Evolutionary conservation across 805 yeast species (phyloP), one percentile per base, ranked within the genome.

Genomic region (Monosporozyma aerobia): DNA sequence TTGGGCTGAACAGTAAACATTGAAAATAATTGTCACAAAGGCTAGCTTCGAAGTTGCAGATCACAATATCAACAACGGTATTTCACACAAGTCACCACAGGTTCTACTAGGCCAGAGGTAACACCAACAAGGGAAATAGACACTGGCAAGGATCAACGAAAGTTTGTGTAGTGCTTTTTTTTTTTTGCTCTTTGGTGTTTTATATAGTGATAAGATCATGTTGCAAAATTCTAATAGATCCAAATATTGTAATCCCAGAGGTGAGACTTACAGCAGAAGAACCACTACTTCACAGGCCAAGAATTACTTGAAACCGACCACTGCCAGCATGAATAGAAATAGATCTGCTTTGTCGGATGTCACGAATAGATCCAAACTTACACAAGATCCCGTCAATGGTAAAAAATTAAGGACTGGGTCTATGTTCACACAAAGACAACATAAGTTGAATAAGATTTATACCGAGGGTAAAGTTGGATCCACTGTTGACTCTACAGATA

Each of bases 321-420:
- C 46, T 3, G 49, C 53, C 22, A 51, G 53, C 33, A 51, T 23
- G 39, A 47, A 43, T 23, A 40, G 41, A 9, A 33, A 29, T 4
- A 45, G 63, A n/a, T 49, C 54, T 11, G 65, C 60, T 2, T 48
- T 61, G 9, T 49, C 57, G 30, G 65, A 61, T 51, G 60, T 61
- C 5, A 61, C 65, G 16, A 45, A 45, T n/a, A 45, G 48, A 45
- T 1, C 23, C 10, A 44, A 44, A n/a, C 9, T n/a, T 2, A 29
- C 22, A 44, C 22, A 25, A 27, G 32, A 45, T 16, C 13, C 6
- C 4, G 25, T 9, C 23, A 44, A 35, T 35, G 39, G 37, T 27
- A 44, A 32, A 32, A 44, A 44, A 16, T 14, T 44, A 6, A 40
- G 19, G 27, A 40, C 8, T 40, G 44, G 23, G 14, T 40, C 44